Conservation (phyloP, 2,329 filamentous ascomycete species). For the Nigrospora oryzae region DNA sequence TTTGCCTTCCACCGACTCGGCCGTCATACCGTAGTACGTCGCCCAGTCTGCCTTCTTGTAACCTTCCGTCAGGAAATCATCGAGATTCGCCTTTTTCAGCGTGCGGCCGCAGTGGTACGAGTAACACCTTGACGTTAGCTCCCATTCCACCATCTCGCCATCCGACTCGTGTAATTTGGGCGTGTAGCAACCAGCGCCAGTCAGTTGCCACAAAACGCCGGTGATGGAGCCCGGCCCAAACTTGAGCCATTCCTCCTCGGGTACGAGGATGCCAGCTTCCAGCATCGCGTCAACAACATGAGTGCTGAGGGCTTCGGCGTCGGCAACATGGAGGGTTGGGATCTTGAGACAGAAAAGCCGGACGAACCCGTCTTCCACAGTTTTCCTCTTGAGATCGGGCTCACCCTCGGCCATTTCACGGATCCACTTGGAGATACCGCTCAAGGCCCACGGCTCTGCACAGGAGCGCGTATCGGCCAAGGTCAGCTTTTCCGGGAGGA, state of each 20-base stretch:
- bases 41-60: conserved; percentile 77
- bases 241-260: conserved; percentile 97
- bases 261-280: conserved; percentile 65
- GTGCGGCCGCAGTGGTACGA: conserved; percentile 90
- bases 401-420: conserved; percentile 86
- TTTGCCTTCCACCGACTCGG: conserved; percentile 62
- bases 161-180: conserved; percentile 65
- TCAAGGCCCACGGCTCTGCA: conserved; percentile 85
- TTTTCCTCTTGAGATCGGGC: conserved; percentile 74
- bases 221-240: conserved; percentile 74
- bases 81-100: conserved; percentile 86
- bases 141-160: conserved; percentile 25
- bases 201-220: conserved; percentile 89
- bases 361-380: conserved; percentile 79
- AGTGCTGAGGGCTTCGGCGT: conserved; percentile 79
- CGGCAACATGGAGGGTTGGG: conserved; percentile 95
- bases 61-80: conserved; percentile 60
- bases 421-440: conserved; percentile 79
- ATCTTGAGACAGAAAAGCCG: conserved; percentile 90
- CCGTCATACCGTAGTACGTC: conserved; percentile 77
- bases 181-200: conserved; percentile 85
- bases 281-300: conserved; percentile 77
- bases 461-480: conserved; percentile 77
- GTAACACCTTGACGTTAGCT: conserved; percentile 74
- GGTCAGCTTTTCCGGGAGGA: conserved; percentile 77